Evolutionary conservation across 2,329 filamentous ascomycete genomes (phyloP).

Genomic region (Seiridium cupressi): DNA sequence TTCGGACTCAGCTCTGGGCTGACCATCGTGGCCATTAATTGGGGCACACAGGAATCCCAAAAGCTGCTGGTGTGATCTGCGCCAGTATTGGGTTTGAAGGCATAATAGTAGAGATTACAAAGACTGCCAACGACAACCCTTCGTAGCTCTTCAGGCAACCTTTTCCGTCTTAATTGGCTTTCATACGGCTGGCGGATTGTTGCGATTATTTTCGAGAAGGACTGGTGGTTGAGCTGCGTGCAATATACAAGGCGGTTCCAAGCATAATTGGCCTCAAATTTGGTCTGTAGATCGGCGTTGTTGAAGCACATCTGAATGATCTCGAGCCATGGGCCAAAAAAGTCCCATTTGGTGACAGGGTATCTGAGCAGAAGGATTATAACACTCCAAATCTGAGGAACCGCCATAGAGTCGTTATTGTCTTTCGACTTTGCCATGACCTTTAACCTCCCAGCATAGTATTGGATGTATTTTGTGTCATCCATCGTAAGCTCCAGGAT

Average conservation of each 20-base stretch:
- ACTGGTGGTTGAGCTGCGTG: conserved; percentile 60
- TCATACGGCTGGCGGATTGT: conserved; percentile 65
- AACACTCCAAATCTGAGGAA: conserved; percentile 88
- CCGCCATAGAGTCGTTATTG: conserved; percentile 59
- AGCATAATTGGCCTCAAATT: conserved; percentile 74
- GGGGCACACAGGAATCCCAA: conserved; percentile 75
- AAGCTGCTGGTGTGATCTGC: conserved; percentile 67
- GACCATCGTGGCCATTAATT: conserved; percentile 60
- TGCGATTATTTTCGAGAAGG: conserved; percentile 53
- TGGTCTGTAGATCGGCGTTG: conserved; percentile 67
- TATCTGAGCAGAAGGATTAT: conserved; percentile 75
- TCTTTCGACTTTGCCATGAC: conserved; percentile 66
- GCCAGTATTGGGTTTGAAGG: conserved; percentile 68
- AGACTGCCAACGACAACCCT: conserved; percentile 65
- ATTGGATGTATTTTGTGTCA: conserved; percentile 64
- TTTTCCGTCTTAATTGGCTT: conserved; percentile 67
- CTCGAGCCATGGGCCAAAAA: conserved; percentile 71
- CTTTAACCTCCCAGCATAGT: conserved; percentile 65
- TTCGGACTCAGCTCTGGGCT: conserved; percentile 25
- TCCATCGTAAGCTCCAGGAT: conserved; percentile 59
- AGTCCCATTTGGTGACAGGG: conserved; percentile 67
- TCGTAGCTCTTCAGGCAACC: conserved; percentile 57
- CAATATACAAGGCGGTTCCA: conserved; percentile 85
- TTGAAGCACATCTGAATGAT: conserved; percentile 86
- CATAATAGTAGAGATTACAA: conserved; percentile 80